Evolutionary conservation across 1,139 yeast species (phyloP).

Genomic region (Suhomyces chickasaworum): DNA sequence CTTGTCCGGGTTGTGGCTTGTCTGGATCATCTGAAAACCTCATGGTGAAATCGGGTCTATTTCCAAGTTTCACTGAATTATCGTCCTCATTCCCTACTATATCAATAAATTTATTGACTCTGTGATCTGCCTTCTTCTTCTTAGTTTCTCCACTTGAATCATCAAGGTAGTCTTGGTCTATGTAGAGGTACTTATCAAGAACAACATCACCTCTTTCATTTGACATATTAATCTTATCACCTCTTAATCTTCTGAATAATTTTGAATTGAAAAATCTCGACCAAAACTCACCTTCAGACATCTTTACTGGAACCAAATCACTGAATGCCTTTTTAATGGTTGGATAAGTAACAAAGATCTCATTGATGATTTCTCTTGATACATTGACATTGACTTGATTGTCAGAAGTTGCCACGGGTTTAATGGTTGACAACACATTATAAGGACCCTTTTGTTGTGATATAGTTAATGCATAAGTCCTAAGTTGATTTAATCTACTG

Average conservation of each 20-base stretch:
- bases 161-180: conserved; percentile 51
- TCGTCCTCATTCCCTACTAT: conserved; percentile 80
- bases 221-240: conserved; percentile 72
- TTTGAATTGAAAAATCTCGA: conserved; percentile 92
- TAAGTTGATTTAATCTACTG: conserved; percentile 71
- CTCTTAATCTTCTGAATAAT: conserved; percentile 81
- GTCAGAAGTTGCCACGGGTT: conserved; percentile 88
- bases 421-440: conserved; percentile 88
- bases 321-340: conserved; percentile 86
- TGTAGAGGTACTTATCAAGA: conserved; percentile 77
- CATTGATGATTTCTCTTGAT: conserved; percentile 86
- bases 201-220: conserved; percentile 83
- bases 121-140: conserved; percentile 11
- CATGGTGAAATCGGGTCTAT: conserved; percentile 90
- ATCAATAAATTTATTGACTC: conserved; percentile 65
- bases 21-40: conserved; percentile 51
- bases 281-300: conserved; percentile 94
- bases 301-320: conserved; percentile 80
- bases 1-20: neutral
- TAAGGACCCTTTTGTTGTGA: conserved; percentile 92
- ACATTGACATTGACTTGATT: conserved; percentile 90
- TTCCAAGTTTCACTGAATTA: conserved; percentile 75
- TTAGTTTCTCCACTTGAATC: conserved; percentile 24
- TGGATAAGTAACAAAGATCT: conserved; percentile 91
- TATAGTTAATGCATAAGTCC: conserved; percentile 83